Percentiles rank a stretch among this genome's conserved stretches.
Evolutionary conservation across 2,329 filamentous ascomycete genomes (phyloP).

Genomic region (Aspergillus niger): DNA sequence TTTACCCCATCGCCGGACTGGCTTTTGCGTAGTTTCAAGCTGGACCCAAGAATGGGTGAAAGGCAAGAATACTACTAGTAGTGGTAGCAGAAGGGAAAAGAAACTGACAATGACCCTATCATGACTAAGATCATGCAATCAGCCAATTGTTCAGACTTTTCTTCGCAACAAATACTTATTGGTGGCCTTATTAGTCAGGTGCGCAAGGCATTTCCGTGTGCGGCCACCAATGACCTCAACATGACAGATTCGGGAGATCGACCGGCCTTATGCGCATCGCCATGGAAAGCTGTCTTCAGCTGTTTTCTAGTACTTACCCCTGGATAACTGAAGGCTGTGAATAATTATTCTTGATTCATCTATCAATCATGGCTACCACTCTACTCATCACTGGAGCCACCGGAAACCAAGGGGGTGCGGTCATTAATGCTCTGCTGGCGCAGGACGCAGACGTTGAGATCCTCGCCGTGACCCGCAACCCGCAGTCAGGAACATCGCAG

Average conservation of each 20-base stretch:
- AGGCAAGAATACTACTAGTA: too few species aligned
- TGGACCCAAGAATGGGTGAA: too few species aligned
- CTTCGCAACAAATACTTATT: too few species aligned
- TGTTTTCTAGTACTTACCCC: background rate
- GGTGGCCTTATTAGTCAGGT: too few species aligned
- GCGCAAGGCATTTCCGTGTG: background rate
- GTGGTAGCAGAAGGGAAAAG: too few species aligned
- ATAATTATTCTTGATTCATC: background rate
- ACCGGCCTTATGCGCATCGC: background rate
- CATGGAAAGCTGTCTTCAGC: background rate
- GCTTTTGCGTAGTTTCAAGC: too few species aligned
- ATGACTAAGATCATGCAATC: too few species aligned
- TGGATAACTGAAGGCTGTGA: background rate
- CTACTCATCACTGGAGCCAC: slow-evolving; percentile 18
- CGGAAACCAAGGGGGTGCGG: slow-evolving; percentile 18
- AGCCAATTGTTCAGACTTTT: too few species aligned
- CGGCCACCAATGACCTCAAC: background rate
- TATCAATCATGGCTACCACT: slow-evolving; percentile 10
- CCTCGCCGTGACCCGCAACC: slow-evolving; percentile 17
- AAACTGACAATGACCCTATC: too few species aligned
- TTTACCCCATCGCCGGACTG: too few species aligned
- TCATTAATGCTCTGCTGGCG: slow-evolving; percentile 12
- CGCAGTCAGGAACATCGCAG: slow-evolving; percentile 42
- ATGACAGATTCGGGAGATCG: background rate
- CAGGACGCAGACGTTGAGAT: slow-evolving; percentile 17